phyloP scores from a whole-genome alignment of 2,329 filamentous ascomycete species.

The Colletotrichum sublineola region DNA sequence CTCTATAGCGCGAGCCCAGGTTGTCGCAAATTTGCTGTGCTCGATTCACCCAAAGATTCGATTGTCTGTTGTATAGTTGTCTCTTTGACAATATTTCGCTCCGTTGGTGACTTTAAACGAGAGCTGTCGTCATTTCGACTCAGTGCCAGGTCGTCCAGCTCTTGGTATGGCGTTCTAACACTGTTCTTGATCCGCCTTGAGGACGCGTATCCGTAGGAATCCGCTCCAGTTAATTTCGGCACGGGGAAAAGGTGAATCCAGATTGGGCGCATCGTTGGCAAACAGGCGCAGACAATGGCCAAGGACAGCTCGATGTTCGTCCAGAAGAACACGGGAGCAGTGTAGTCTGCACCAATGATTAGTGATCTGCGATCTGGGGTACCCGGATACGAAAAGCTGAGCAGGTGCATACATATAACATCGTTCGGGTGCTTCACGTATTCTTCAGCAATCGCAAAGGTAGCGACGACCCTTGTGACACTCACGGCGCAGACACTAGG shows the following conservation, averaged over 20 bases:
- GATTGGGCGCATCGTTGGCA: slow-evolving; percentile 54
- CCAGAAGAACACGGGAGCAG: slow-evolving; percentile 51
- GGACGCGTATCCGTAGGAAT: slow-evolving; percentile 33
- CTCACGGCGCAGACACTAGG: slow-evolving; percentile 38
- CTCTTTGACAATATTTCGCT: slow-evolving; percentile 25
- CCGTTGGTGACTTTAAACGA: slow-evolving; percentile 9
- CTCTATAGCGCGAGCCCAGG: background rate
- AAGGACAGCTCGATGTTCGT: slow-evolving; percentile 57
- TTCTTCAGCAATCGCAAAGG: slow-evolving; percentile 44
- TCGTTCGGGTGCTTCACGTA: slow-evolving; percentile 45
- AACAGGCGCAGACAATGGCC: slow-evolving; percentile 55
- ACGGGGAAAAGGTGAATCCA: slow-evolving; percentile 43
- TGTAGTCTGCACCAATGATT: slow-evolving; percentile 43
- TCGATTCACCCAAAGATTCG: slow-evolving; percentile 26
- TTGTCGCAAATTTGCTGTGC: slow-evolving; percentile 26
- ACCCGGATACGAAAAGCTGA: too few relatives aligned
- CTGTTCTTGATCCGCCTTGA: slow-evolving; percentile 28
- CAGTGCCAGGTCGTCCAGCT: slow-evolving; percentile 37
- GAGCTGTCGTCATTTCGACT: slow-evolving; percentile 6
- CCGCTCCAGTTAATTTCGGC: slow-evolving; percentile 7
- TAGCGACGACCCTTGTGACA: slow-evolving; percentile 43
- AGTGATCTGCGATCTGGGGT: background rate
- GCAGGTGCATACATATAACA: slow-evolving; percentile 45
- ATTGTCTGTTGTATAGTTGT: slow-evolving; percentile 35
- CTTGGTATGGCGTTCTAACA: slow-evolving; percentile 27